These are phyloP conservation scores for Ophiostoma ulmi DNA, from an alignment of 2,329 filamentous ascomycete genomes.

Conservation along the genomic window DNA sequence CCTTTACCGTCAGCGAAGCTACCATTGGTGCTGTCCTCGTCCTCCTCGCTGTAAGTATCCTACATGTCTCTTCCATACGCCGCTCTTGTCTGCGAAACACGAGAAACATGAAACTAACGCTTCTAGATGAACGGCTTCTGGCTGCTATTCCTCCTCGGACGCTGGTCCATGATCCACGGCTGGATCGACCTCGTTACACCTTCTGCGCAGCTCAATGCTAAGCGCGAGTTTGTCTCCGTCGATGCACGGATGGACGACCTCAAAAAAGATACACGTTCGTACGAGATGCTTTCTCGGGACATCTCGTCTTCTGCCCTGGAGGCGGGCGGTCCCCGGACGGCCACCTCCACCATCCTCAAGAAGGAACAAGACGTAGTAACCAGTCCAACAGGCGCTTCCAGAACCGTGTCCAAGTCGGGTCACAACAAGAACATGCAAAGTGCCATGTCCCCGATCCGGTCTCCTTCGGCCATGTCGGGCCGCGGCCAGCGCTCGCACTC, in stretches of 20 bases:
- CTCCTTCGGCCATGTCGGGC: not conserved
- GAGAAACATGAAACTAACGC: not conserved
- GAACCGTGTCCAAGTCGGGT: conserved; percentile 9
- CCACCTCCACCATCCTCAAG: conserved; percentile 12
- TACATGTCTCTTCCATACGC: not conserved
- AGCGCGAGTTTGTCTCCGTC: conserved; percentile 82
- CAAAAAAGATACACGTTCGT: conserved; percentile 62
- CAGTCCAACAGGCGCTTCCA: conserved; percentile 26
- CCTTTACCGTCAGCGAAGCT: conserved; percentile 65
- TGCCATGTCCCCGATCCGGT: conserved; percentile 3
- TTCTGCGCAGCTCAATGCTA: conserved; percentile 43
- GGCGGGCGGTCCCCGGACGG: conserved; percentile 12
- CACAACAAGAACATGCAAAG: not conserved
- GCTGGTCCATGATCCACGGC: conserved; percentile 76
- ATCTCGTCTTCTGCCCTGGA: conserved; percentile 19
- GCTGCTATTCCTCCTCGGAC: conserved; percentile 73
- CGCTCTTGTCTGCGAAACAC: too few relatives aligned
- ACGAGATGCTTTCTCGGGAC: conserved; percentile 71
- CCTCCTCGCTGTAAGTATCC: conserved; percentile 66
- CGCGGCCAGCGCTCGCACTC: not conserved
- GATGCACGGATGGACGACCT: conserved; percentile 61
- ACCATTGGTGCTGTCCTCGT: conserved; percentile 78
- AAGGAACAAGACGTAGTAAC: conserved; percentile 44
- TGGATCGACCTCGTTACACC: conserved; percentile 65
- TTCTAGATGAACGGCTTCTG: conserved; percentile 74